These are phyloP conservation scores for Calycina herbarum DNA, from an alignment of 2,329 filamentous ascomycete species.

Conservation along the genomic window DNA sequence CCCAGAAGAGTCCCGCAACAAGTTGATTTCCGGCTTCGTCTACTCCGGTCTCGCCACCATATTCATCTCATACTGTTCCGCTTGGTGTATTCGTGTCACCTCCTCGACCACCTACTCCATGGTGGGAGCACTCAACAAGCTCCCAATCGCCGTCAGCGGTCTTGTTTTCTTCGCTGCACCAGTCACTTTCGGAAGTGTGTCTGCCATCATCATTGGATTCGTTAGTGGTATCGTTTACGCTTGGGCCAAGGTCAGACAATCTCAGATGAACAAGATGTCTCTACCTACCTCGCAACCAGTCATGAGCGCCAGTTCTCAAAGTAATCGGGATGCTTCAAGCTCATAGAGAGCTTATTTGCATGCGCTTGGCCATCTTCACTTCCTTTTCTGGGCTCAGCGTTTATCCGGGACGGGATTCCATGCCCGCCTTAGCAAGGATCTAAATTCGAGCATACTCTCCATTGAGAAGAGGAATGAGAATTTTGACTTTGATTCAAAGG, in stretches of 20 bases:
- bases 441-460: slow-evolving; percentile 9
- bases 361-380: slow-evolving; percentile 11
- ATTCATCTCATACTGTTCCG: slow-evolving; percentile 99
- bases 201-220: slow-evolving; percentile 89
- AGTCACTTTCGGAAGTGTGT: slow-evolving; percentile 87
- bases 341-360: slow-evolving; percentile 25
- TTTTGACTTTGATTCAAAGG: neutral
- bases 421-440: neutral
- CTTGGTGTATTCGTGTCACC: slow-evolving; percentile 97
- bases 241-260: slow-evolving; percentile 81
- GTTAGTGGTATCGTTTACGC: slow-evolving; percentile 90
- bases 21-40: slow-evolving; percentile 83
- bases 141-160: slow-evolving; percentile 89
- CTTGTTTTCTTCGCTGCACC: slow-evolving; percentile 95
- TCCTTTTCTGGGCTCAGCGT: slow-evolving; percentile 13
- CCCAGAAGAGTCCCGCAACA: slow-evolving; percentile 75
- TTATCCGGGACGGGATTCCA: slow-evolving; percentile 8
- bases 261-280: slow-evolving; percentile 62
- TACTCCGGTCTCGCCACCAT: slow-evolving; percentile 91
- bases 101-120: slow-evolving; percentile 98
- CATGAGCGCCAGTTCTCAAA: slow-evolving; percentile 89
- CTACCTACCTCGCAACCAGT: slow-evolving; percentile 67
- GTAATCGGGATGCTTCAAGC: slow-evolving; percentile 78
- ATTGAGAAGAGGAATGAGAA: slow-evolving; percentile 3
- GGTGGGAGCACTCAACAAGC: slow-evolving; percentile 97